Evolutionary conservation across 306 rosid species (phyloP), one percentile per base, ranked within the genome.

Genomic region (Dryas drummondii): DNA sequence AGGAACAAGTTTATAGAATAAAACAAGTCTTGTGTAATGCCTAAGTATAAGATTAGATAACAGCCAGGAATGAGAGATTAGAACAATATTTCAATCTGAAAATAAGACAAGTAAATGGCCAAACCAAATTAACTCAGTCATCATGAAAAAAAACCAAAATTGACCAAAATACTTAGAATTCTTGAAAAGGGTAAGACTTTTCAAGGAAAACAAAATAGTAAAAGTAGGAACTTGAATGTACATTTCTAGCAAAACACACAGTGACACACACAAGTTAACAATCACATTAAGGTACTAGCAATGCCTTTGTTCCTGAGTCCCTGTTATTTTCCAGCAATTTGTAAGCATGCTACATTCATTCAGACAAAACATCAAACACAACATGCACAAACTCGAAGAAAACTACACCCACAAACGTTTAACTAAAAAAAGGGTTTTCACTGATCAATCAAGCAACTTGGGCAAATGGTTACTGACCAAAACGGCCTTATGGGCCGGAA

Each of bases 401-500:
- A 52, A 6, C 22, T 5, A 53, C 8, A 37, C n/a, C 56, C 56
- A 17, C 27, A 46, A 2, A 37, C 17, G 12, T 9, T 10, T 12
- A 48, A 0, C 44, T 7, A 71, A 15, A 46, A 6, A 32, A 2
- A 32, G 37, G 37, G 37, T 32, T 1, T 1, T 32, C 37, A 32
- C 11, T 6, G 16, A 12, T 19, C 4, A 59, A 45, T 6, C n/a
- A 22, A 73, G 56, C 41, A 59, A 62, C 9, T 22, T 19, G 22
- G 49, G 0, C 53, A 66, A 40, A 50, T 53, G 71, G 69, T 67
- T 64, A 78, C 94, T 75, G 22, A 94, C 98, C 86, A 94, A 83
- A 80, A 94, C 77, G 63, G 91, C 88, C 81, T 84, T 91, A 66
- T 94, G 98, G 55, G 97, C 96, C 2, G 93, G 89, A 50, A 94